Evolutionary conservation across 2,329 filamentous ascomycete species (phyloP).

Genomic region (Meredithiella fracta): DNA sequence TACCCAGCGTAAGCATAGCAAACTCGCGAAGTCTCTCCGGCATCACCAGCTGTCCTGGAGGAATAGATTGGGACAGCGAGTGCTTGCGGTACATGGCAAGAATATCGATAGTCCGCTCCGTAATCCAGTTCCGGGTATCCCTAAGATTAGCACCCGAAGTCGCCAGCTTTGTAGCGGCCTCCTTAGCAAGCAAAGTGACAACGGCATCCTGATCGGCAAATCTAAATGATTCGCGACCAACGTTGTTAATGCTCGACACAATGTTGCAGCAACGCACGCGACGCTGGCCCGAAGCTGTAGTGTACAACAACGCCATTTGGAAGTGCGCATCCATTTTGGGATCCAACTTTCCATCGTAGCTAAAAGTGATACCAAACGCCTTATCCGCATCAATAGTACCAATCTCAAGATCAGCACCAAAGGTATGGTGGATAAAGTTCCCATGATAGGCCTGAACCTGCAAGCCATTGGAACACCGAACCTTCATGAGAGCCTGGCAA

Average conservation of each 20-base stretch:
- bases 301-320: slow-evolving; percentile 88
- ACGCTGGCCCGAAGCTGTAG: slow-evolving; percentile 73
- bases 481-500: slow-evolving; percentile 94
- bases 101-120: slow-evolving; percentile 85
- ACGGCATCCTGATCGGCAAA: slow-evolving; percentile 95
- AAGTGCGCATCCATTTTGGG: slow-evolving; percentile 93
- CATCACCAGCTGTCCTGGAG: slow-evolving; percentile 82
- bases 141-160: slow-evolving; percentile 56
- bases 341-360: slow-evolving; percentile 95
- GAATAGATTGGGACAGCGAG: slow-evolving; percentile 65
- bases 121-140: slow-evolving; percentile 67
- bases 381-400: slow-evolving; percentile 88
- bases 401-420: slow-evolving; percentile 86
- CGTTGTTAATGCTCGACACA: slow-evolving; percentile 81
- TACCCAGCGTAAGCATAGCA: slow-evolving; percentile 82
- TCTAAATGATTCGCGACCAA: slow-evolving; percentile 69
- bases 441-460: slow-evolving; percentile 91
- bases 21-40: slow-evolving; percentile 94
- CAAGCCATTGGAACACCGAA: slow-evolving; percentile 88
- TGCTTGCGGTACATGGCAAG: slow-evolving; percentile 85
- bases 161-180: slow-evolving; percentile 72
- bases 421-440: slow-evolving; percentile 90
- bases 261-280: slow-evolving; percentile 86
- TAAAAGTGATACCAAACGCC: slow-evolving; percentile 78
- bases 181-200: slow-evolving; percentile 74